Evolutionary conservation across 1,284 basidiomycete species (phyloP).

Genomic region (Rhodotorula sp.): DNA sequence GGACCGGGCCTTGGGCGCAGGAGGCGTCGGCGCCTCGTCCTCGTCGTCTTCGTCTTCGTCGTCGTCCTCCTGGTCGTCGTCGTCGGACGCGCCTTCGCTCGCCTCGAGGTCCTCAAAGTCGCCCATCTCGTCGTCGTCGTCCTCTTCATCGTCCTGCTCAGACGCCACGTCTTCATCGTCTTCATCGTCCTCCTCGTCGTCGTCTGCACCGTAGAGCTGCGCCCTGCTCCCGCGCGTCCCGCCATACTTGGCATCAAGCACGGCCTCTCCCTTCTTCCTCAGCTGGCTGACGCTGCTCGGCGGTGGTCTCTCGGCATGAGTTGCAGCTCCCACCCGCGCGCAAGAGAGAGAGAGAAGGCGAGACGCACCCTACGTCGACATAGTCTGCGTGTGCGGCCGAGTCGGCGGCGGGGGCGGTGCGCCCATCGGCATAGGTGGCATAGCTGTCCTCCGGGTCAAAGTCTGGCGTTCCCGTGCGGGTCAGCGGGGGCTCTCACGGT

Average conservation of each 20-base stretch:
- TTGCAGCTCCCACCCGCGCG: too few species aligned
- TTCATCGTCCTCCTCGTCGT: conserved; percentile 50
- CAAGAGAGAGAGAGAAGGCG: conserved; percentile 19
- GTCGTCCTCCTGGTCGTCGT: not conserved
- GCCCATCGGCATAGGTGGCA: conserved; percentile 49
- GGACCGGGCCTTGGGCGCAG: conserved; percentile 46
- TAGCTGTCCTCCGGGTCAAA: conserved; percentile 73
- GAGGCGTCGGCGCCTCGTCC: conserved; percentile 51
- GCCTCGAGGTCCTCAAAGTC: conserved; percentile 55
- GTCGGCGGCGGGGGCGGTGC: conserved; percentile 29
- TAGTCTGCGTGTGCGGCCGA: conserved; percentile 65
- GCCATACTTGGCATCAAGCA: conserved; percentile 64
- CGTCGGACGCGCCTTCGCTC: conserved; percentile 6
- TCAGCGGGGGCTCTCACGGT: not conserved
- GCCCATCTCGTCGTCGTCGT: conserved; percentile 37
- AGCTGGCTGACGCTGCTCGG: conserved; percentile 51
- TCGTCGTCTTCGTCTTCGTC: conserved; percentile 39
- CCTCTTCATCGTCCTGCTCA: conserved; percentile 6
- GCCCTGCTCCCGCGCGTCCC: conserved; percentile 66
- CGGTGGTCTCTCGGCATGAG: too few species aligned
- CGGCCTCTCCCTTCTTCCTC: conserved; percentile 59
- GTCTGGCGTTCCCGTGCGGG: conserved; percentile 54
- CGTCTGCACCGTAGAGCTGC: conserved; percentile 57
- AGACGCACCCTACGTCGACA: conserved; percentile 71
- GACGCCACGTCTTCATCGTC: conserved; percentile 51